Evolutionary conservation across 352 stramenopile genomes (phyloP).

Genomic region (Lagenidium sp.): DNA sequence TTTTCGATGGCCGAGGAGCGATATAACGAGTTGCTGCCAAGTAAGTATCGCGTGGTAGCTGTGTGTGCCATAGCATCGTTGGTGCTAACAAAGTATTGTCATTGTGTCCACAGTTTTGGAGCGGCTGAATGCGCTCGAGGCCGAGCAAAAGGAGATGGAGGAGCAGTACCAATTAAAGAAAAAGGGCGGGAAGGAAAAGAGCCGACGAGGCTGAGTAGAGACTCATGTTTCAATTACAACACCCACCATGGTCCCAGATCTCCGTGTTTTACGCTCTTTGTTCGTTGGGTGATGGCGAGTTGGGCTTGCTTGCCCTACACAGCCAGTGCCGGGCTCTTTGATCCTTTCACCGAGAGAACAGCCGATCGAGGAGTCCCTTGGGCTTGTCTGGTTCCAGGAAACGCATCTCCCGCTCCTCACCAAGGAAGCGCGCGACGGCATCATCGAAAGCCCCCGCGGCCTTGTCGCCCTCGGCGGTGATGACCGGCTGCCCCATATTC

Average conservation of each 20-base stretch:
- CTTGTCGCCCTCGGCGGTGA: constrained; percentile 63
- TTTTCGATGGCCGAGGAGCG: constrained; percentile 63
- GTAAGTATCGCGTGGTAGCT: constrained; percentile 16
- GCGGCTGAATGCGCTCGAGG: constrained; percentile 67
- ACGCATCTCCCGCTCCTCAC: constrained; percentile 78
- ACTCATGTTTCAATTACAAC: not conserved
- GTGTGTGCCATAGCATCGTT: not conserved
- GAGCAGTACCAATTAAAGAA: constrained; percentile 72
- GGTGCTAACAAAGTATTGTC: too few species aligned
- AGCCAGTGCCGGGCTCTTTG: too few species aligned
- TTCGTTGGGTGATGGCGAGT: not conserved
- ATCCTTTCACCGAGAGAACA: constrained; percentile 52
- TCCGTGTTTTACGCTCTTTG: not conserved
- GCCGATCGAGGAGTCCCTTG: constrained; percentile 66
- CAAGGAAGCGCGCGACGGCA: constrained; percentile 87
- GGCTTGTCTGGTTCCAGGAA: constrained; percentile 81
- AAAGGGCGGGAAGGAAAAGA: constrained; percentile 66
- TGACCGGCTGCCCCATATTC: constrained; percentile 91
- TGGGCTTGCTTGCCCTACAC: not conserved
- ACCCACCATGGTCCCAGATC: too few species aligned
- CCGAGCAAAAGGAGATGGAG: constrained; percentile 72
- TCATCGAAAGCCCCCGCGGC: constrained; percentile 80
- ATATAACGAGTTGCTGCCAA: constrained; percentile 75
- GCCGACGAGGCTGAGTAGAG: constrained; percentile 19
- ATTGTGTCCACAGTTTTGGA: constrained; percentile 43